Evolutionary conservation across 306 rosid genomes (phyloP), one percentile per base, ranked within the genome.

Genomic region (Boehmeria nivea): DNA sequence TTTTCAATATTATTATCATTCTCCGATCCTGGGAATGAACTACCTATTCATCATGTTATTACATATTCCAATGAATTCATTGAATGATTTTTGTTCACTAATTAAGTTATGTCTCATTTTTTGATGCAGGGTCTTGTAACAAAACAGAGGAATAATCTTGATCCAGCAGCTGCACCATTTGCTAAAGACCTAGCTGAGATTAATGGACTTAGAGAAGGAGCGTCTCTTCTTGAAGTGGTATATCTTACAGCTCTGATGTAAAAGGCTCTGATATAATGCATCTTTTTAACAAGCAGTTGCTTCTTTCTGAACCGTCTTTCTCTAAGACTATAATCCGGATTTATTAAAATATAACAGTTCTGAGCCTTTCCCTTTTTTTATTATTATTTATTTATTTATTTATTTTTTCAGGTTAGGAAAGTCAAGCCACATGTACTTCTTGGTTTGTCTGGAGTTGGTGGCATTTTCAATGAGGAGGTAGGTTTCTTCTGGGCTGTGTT

Each of bases 371-470:
- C 9, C 34, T 8, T 28, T 31, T 31, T 31, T 10, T 2, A n/a
- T n/a, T n/a, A n/a, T n/a, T n/a, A n/a, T n/a, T n/a, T n/a, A 4
- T 31, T 31, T 31, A n/a, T 47, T 31, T 31, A 6, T 31, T 31
- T 31, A 4, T 31, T 60, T 63, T 15, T 69, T 57, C 83, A 93
- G 99, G 94, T 93, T 56, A 87, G 78, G 73, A 93, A 77, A 78
- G 74, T 93, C 77, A 87, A 71, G 73, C 99, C 99, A 19, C 87
- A 93, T 73, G 95, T 72, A 59, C 95, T 93, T 68, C 86, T 93
- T 63, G 99, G 99, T 64, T 81, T 93, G 84, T 93, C 99, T 31
- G 99, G 96, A 38, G 94, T 84, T 72, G 99, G 99, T 70, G 99
- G 99, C 33, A 67, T 93, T 75, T 93, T 93, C 79, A 83, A 54